phyloP scores from a whole-genome alignment of 2,329 filamentous ascomycete genomes.

The Annulohypoxylon truncatum region DNA sequence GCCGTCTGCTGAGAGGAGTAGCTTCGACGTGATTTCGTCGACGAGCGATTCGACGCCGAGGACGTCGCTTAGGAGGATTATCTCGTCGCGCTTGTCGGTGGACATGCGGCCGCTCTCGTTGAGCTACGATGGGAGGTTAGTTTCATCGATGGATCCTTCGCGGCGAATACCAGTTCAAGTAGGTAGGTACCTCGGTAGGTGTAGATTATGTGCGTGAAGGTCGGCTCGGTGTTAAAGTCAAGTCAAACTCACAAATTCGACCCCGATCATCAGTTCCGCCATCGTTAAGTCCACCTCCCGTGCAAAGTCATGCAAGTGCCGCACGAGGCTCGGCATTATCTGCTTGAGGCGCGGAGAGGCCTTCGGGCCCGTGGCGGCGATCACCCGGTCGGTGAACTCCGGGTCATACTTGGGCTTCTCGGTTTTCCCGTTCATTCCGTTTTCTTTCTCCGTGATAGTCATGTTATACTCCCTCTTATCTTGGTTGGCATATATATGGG shows the following conservation, averaged over 20 bases:
- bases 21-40: conserved; percentile 78
- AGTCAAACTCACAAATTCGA: conserved; percentile 61
- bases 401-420: conserved; percentile 35
- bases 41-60: conserved; percentile 81
- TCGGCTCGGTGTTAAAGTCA: neutral
- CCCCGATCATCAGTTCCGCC: conserved; percentile 82
- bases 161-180: neutral
- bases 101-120: conserved; percentile 75
- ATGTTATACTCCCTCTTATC: neutral
- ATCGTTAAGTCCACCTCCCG: conserved; percentile 82
- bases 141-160: neutral
- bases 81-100: conserved; percentile 72
- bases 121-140: conserved; percentile 55
- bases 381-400: conserved; percentile 77
- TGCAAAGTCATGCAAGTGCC: conserved; percentile 83
- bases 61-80: conserved; percentile 74
- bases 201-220: neutral
- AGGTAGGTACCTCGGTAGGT: no score
- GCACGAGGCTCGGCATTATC: conserved; percentile 75
- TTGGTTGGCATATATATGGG: neutral
- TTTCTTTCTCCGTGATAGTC: conserved; percentile 5
- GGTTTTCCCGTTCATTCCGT: neutral
- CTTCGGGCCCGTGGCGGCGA: conserved; percentile 79
- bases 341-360: conserved; percentile 74
- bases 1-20: conserved; percentile 73